phyloP scores from a whole-genome alignment of 2,329 filamentous ascomycete genomes.

The Xenosphaeropsis pyriputrescens region DNA sequence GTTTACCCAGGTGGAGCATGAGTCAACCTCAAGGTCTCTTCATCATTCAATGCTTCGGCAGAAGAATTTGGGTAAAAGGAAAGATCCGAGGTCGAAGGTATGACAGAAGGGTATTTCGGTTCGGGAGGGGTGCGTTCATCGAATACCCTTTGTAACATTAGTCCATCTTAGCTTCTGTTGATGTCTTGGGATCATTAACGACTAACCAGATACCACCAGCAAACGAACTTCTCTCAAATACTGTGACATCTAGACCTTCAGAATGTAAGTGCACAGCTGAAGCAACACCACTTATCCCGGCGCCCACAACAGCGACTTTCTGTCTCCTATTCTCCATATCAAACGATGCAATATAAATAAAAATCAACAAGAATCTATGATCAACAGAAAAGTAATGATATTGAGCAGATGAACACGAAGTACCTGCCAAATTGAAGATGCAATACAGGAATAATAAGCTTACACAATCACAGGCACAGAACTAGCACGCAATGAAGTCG shows the following conservation, averaged over 20 bases:
- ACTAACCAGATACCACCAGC: constrained; percentile 39
- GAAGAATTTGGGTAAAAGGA: not conserved
- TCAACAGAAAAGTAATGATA: too few species aligned
- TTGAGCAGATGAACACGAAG: too few species aligned
- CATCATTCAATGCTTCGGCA: not conserved
- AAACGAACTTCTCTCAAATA: constrained; percentile 33
- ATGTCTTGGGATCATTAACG: not conserved
- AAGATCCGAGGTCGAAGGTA: constrained; percentile 1
- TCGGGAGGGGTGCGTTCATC: constrained; percentile 1
- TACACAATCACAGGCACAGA: too few species aligned
- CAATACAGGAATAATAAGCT: too few species aligned
- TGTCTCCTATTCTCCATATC: constrained; percentile 9
- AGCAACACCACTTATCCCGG: constrained; percentile 30
- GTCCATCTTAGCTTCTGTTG: not conserved
- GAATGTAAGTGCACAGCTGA: constrained; percentile 27
- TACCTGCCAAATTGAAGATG: too few species aligned
- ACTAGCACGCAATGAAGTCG: too few species aligned
- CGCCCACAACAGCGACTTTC: constrained; percentile 28
- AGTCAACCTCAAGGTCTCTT: not conserved
- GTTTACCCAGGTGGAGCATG: constrained; percentile 2
- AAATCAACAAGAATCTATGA: too few species aligned
- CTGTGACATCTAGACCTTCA: constrained; percentile 28
- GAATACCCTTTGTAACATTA: not conserved
- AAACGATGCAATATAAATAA: too few species aligned
- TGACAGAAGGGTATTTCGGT: not conserved